These are phyloP conservation scores for Aspergillus unguis DNA, from an alignment of 2,329 filamentous ascomycete species.

Conservation along the genomic window DNA sequence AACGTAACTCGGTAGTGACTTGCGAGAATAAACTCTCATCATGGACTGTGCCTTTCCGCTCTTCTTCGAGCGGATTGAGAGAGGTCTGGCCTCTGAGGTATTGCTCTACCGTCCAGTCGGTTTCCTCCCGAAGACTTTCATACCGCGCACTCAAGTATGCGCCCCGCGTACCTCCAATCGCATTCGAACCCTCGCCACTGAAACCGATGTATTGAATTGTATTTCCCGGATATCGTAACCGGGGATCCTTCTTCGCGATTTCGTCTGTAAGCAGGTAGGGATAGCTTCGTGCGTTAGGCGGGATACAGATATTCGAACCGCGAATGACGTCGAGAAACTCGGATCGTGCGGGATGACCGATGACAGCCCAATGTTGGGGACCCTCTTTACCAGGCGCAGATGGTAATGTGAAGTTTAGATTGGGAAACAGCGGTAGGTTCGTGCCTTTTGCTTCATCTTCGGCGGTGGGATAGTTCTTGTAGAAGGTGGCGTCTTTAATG, in stretches of 20 bases:
- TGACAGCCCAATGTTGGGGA: slow-evolving; percentile 72
- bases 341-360: slow-evolving; percentile 78
- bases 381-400: slow-evolving; percentile 37
- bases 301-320: slow-evolving; percentile 71
- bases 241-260: slow-evolving; percentile 50
- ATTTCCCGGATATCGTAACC: slow-evolving; percentile 57
- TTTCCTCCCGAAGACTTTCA: slow-evolving; percentile 80
- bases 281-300: slow-evolving; percentile 71
- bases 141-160: slow-evolving; percentile 88
- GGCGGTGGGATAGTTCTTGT: slow-evolving; percentile 65
- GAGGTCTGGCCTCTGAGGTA: slow-evolving; percentile 80
- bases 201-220: slow-evolving; percentile 92
- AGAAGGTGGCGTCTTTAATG: slow-evolving; percentile 79
- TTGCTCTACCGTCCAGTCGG: slow-evolving; percentile 78
- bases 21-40: slow-evolving; percentile 54
- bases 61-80: slow-evolving; percentile 67
- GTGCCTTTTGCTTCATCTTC: slow-evolving; percentile 43
- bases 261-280: slow-evolving; percentile 69
- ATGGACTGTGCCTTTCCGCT: slow-evolving; percentile 49
- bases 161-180: slow-evolving; percentile 51
- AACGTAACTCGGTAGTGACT: slow-evolving; percentile 66
- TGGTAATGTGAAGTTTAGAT: slow-evolving; percentile 67
- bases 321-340: slow-evolving; percentile 75
- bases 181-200: slow-evolving; percentile 63
- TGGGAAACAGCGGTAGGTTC: slow-evolving; percentile 71